Evolutionary conservation across 306 rosid genomes (phyloP).

Genomic region (Clitoria ternatea): DNA sequence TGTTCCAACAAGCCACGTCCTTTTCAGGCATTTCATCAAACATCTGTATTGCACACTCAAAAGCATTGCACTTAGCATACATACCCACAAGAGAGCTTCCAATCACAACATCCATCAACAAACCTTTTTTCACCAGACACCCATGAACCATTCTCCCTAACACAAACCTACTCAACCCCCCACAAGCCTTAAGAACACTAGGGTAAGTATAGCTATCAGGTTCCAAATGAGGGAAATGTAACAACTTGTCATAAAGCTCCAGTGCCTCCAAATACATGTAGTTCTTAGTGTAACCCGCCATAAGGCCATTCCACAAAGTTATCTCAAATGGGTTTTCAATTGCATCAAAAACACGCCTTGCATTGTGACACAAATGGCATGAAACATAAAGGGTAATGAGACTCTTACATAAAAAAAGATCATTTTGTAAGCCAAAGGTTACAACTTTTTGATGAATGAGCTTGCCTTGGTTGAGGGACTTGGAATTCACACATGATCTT

Average conservation of each 20-base stretch:
- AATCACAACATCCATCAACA: constrained; percentile 49
- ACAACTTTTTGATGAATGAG: constrained; percentile 62
- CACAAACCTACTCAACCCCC: constrained; percentile 42
- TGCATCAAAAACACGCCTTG: constrained; percentile 48
- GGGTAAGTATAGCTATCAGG: constrained; percentile 73
- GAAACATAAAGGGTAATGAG: constrained; percentile 58
- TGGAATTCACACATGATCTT: constrained; percentile 42
- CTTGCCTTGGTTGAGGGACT: constrained; percentile 49
- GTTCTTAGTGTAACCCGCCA: constrained; percentile 65
- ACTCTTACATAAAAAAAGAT: constrained; percentile 43
- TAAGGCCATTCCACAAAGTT: constrained; percentile 68
- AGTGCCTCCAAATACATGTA: constrained; percentile 60
- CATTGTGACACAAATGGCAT: constrained; percentile 39
- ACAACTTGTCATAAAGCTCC: constrained; percentile 43
- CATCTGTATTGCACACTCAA: constrained; percentile 43
- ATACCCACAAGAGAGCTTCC: constrained; percentile 57
- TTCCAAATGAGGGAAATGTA: constrained; percentile 29
- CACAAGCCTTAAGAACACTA: constrained; percentile 69
- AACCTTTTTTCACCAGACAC: constrained; percentile 57
- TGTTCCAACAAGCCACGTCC: constrained; percentile 84
- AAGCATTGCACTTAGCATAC: constrained; percentile 65
- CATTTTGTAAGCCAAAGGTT: constrained; percentile 51
- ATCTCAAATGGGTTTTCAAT: constrained; percentile 42
- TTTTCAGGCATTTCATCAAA: constrained; percentile 69
- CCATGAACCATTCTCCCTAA: constrained; percentile 52